Evolutionary conservation across 2,329 filamentous ascomycete genomes (phyloP), one percentile per base, ranked within the genome.

Genomic region (Calonectria pseudoturangicola): DNA sequence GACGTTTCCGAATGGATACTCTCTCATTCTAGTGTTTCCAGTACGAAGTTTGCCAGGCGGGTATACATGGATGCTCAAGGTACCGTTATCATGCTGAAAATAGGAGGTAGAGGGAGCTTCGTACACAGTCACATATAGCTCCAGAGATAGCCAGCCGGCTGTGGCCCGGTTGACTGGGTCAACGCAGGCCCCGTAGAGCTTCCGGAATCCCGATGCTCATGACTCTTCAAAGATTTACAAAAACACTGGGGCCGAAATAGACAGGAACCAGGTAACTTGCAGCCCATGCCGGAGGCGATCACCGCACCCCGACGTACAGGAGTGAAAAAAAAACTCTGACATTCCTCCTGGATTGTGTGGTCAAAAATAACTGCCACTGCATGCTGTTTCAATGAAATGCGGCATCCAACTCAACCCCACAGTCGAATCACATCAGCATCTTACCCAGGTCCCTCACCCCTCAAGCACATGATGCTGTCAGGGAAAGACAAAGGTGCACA

Each of bases 361-460:
- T 25, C 39, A 63, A 48, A 48, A 68, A 50, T 56, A 41, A 36
- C 21, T 21, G 21, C 21, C 33, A 60, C 54, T 60, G 41, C 33
- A 15, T 41, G 27, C 33, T 25, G 54, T 58, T 65, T 72, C 36
- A 36, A 69, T 66, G 54, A 67, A 51, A 71, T 69, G 76, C 75
- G 66, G 58, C 51, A 54, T 66, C 45, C 43, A 48, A 25, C n/a
- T n/a, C 45, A 48, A 60, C 63, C 41, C 47, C 67, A 36, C 39
- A 70, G 70, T 78, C 76, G 69, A 77, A 79, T 78, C 76, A 75
- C 58, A 76, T 62, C 66, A 50, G 51, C 68, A 65, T 51, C 58
- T 65, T 16, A 36, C 70, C 51, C 62, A 69, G 27, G 62, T n/a
- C 41, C 66, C 69, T 73, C 65, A 65, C 65, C 50, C 60, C 25